phyloP scores from a whole-genome alignment of 352 stramenopile genomes.

The Aphanomyces cochlioides region DNA sequence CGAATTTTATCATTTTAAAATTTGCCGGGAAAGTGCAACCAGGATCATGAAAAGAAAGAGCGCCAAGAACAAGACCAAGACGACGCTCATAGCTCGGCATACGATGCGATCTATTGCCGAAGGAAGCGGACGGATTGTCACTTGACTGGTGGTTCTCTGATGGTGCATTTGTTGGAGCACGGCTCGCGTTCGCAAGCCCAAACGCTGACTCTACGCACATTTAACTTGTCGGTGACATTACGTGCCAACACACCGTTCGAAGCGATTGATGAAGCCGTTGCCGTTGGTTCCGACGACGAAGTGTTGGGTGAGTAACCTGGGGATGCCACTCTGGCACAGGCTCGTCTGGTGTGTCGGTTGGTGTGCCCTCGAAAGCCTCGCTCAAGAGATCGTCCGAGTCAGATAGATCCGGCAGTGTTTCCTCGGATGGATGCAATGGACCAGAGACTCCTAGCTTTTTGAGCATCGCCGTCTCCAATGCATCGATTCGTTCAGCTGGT shows the following conservation, averaged over 20 bases:
- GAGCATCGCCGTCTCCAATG: slow-evolving; percentile 6
- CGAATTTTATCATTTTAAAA: background rate
- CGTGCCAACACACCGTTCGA: slow-evolving; percentile 6
- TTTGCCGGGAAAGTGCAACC: background rate
- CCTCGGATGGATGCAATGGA: background rate
- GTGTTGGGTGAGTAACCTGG: slow-evolving; percentile 16
- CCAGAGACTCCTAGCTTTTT: slow-evolving; percentile 2
- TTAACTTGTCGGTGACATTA: background rate
- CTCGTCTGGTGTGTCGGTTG: background rate
- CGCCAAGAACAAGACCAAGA: slow-evolving; percentile 18
- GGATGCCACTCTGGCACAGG: slow-evolving; percentile 50
- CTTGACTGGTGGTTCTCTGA: background rate
- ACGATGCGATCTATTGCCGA: slow-evolving; percentile 9
- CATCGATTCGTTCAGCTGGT: background rate
- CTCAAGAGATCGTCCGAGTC: background rate
- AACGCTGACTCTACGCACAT: slow-evolving; percentile 10
- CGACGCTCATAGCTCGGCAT: background rate
- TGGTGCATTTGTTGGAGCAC: background rate
- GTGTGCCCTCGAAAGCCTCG: slow-evolving; percentile 1
- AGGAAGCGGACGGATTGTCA: background rate
- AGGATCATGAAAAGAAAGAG: slow-evolving; percentile 1
- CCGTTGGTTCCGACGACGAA: slow-evolving; percentile 10
- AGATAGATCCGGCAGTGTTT: background rate
- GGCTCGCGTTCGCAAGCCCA: background rate
- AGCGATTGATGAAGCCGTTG: slow-evolving; percentile 18